phyloP scores from a whole-genome alignment of 495 filamentous ascomycete genomes.

The Xylaria cubensis region DNA sequence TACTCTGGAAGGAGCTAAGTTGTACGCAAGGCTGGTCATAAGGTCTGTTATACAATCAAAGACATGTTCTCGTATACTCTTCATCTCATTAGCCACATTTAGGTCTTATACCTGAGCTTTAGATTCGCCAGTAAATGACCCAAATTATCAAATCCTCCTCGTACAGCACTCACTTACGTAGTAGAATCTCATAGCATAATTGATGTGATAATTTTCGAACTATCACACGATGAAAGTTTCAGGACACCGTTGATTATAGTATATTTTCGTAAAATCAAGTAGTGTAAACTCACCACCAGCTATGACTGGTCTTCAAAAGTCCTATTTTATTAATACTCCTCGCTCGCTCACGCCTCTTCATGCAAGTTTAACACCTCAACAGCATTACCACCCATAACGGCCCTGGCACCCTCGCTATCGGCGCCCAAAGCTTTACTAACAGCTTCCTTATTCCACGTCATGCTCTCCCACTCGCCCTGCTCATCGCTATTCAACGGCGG shows the following conservation, averaged over 20 bases:
- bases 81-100: not conserved
- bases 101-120: not conserved
- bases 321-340: not conserved
- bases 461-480: constrained; percentile 80
- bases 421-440: constrained; percentile 66
- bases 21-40: not conserved
- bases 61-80: not conserved
- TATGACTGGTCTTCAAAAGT: not conserved
- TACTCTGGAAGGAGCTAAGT: not conserved
- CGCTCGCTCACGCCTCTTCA: constrained; percentile 37
- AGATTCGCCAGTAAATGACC: not conserved
- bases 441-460: constrained; percentile 76
- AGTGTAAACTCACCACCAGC: not conserved
- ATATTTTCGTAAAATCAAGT: not conserved
- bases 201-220: not conserved
- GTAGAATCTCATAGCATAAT: not conserved
- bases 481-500: constrained; percentile 70
- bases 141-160: not conserved
- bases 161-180: not conserved
- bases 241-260: not conserved
- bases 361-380: constrained; percentile 65
- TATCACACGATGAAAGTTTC: not conserved
- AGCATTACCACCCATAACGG: constrained; percentile 75
- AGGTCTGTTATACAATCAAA: not conserved
- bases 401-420: constrained; percentile 54